Percentiles rank a stretch among this genome's conserved stretches.
These are phyloP conservation scores for Penicillium tannophilum DNA, from an alignment of 495 filamentous ascomycete genomes.

Conservation along the genomic window DNA sequence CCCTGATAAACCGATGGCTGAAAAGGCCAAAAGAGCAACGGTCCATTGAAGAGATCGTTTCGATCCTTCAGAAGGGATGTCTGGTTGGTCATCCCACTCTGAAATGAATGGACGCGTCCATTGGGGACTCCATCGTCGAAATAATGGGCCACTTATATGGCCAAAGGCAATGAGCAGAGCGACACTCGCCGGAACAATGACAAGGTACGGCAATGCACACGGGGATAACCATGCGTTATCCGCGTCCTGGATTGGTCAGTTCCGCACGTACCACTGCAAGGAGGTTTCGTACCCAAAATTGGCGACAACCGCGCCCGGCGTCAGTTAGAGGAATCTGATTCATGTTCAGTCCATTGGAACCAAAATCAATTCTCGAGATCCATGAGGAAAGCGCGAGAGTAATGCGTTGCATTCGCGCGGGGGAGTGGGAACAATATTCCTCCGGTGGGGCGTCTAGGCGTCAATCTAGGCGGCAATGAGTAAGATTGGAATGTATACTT, in stretches of 20 bases:
- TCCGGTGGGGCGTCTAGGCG: constrained; percentile 9
- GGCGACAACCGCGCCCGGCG: constrained; percentile 16
- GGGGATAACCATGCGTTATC: constrained; percentile 48
- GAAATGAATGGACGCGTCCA: constrained; percentile 54
- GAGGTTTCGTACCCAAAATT: constrained; percentile 27
- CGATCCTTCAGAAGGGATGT: constrained; percentile 29
- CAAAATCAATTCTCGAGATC: constrained; percentile 2
- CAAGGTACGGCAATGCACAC: constrained; percentile 51
- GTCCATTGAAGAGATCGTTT: constrained; percentile 36
- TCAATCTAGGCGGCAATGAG: no score
- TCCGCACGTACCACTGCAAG: constrained; percentile 3
- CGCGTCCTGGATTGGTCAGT: constrained; percentile 48
- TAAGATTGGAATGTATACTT: no score
- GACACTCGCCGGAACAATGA: constrained; percentile 46
- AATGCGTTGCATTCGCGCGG: constrained; percentile 11
- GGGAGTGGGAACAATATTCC: constrained; percentile 21
- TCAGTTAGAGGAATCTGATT: constrained; percentile 24
- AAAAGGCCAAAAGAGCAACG: constrained; percentile 42
- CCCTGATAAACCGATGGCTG: constrained; percentile 40
- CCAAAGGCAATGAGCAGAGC: constrained; percentile 40
- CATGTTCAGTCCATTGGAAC: constrained; percentile 19
- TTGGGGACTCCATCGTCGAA: constrained; percentile 40
- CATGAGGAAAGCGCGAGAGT: neutral
- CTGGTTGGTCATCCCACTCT: constrained; percentile 38
- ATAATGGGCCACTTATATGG: constrained; percentile 32